Percentiles rank a stretch among this genome's conserved stretches.
These are phyloP conservation scores for Saccharomycopsis amapae DNA, from an alignment of 805 yeast species.

Conservation along the genomic window DNA sequence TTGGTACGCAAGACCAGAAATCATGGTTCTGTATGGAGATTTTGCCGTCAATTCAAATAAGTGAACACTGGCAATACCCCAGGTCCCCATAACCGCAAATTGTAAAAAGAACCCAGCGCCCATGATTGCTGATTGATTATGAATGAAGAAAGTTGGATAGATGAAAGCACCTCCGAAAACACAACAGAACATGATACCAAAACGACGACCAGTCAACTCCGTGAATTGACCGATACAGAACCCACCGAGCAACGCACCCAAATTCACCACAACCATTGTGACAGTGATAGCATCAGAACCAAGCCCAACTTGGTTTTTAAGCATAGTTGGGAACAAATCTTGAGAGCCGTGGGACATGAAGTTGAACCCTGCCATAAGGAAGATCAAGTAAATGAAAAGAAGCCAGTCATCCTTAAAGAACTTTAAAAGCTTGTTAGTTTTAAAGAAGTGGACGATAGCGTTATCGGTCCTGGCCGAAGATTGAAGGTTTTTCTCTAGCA, in stretches of 20 bases:
- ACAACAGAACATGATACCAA: slow-evolving; percentile 45
- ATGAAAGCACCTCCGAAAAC: slow-evolving; percentile 52
- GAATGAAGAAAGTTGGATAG: slow-evolving; percentile 55
- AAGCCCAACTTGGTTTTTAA: slow-evolving; percentile 39
- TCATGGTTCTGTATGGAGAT: slow-evolving; percentile 55
- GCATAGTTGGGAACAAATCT: slow-evolving; percentile 52
- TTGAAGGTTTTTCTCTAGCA: slow-evolving; percentile 23
- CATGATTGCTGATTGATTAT: slow-evolving; percentile 39
- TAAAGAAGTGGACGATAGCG: slow-evolving; percentile 27
- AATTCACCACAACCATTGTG: slow-evolving; percentile 48
- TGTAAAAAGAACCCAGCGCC: slow-evolving; percentile 59
- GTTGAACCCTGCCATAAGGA: slow-evolving; percentile 58
- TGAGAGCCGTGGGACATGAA: slow-evolving; percentile 59
- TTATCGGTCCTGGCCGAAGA: too few species aligned
- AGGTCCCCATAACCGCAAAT: slow-evolving; percentile 60
- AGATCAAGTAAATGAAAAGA: slow-evolving; percentile 46
- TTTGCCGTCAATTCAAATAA: slow-evolving; percentile 52
- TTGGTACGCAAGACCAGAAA: slow-evolving; percentile 59
- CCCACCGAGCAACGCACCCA: slow-evolving; percentile 56
- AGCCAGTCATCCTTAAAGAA: slow-evolving; percentile 46
- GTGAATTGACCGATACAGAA: slow-evolving; percentile 47
- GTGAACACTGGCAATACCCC: slow-evolving; percentile 63
- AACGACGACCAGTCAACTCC: slow-evolving; percentile 49
- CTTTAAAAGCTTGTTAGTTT: not conserved
- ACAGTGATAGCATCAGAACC: slow-evolving; percentile 42